Evolutionary conservation across 23 red algal genomes (phyloP), one percentile per base, ranked within the genome.

Genomic region (Gracilariopsis chorda): DNA sequence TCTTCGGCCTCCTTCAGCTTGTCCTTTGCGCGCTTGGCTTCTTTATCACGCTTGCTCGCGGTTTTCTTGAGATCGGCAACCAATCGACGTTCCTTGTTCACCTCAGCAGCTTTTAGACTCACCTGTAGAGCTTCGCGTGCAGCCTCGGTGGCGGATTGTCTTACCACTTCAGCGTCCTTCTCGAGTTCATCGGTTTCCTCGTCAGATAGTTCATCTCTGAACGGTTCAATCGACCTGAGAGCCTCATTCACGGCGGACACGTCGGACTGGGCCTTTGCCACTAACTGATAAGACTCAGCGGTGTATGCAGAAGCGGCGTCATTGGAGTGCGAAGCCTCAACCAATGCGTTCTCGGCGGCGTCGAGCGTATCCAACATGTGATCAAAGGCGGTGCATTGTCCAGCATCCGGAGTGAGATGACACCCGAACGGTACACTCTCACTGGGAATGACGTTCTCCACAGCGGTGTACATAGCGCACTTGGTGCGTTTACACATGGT

Each of bases 361-460:
- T 63, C 64, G 25, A 73, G 46, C 44, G 63, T 87, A 37, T 87
- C 62, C 45, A 87, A 21, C 25, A 87, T 1, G 24, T 43, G 40
- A 14, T 57, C 82, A 52, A 87, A 67, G 23, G 59, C 55, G 5
- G 82, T 87, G 63, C 62, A 87, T 27, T 40, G 40, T 19, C 63
- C 82, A 19, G 63, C 82, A 20, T 34, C 65, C 1, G 81, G 33
- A 0, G 81, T 25, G 21, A 86, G 36, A 68, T 86, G 81, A 43
- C 81, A 86, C 19, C 57, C 47, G 23, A 70, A 86, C 8, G 81
- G 59, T 14, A 70, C 63, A 7, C 35, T n/a, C 39, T 70, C 59
- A 39, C 81, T 86, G 27, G 62, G 81, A 55, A 86, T 86, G 4
- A 25, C 58, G 41, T 71, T 43, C 20, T 48, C 60, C 35, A 86